Base-by-base conservation (phyloP, 352 stramenopile genomes). In the Phytophthora multivora region DNA sequence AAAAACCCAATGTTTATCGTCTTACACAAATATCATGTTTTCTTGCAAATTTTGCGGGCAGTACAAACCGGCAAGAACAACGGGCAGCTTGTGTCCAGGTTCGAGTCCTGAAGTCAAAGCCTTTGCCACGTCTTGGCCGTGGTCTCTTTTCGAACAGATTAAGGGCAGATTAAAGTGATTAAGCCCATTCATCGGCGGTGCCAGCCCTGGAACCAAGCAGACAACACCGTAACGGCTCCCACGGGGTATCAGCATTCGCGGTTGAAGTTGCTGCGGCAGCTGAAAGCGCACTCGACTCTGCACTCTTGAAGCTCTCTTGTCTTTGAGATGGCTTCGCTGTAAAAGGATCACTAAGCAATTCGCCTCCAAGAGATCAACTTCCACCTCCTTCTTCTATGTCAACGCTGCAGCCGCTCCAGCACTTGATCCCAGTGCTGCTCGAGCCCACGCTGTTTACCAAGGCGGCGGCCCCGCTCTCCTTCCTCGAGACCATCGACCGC, bases 361-460 rank as follows among this genome's bases (percentile, higher is more conserved):
- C 36, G 12, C 45, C 33, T 2, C 25, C 50, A 23, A 18, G 12
- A 52, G 13, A 23, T 6, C 30, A n/a, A 65, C 55, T 36, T 48
- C 23, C 39, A 39, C 23, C 15, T 13, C 52, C n/a, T 16, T 25
- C 21, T 28, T 19, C 10, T n/a, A 69, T 69, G 54, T 47, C 61
- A 13, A 60, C 41, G 35, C 42, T 91, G 79, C 59, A 79, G 74
- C 19, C 74, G 66, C 46, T 88, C 90, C 63, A 83, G 78, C 49
- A 77, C 84, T 45, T 84, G 51, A 38, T 73, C 71, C 59, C 86
- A 86, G 42, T 96, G 82, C 67, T 70, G 77, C 66, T 80, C 85
- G 52, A 71, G 65, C 23, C 56, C 23, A 62, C 45, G 5, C 40
- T 52, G 3, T 67, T 53, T 5, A 72, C 67, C 38, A 66, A 65